Evolutionary conservation across 345 rosid species (phyloP).

Genomic region (Brassica napus): DNA sequence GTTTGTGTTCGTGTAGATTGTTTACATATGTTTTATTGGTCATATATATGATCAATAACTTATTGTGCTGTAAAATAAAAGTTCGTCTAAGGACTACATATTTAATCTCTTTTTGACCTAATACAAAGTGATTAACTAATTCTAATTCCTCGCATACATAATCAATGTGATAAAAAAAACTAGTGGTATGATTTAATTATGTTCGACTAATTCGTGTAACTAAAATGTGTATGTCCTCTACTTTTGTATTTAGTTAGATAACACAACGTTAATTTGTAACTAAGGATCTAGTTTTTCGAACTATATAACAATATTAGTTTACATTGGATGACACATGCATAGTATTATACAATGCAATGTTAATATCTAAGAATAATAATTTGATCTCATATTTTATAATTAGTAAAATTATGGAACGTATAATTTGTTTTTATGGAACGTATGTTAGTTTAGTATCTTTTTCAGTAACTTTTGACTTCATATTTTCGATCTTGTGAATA

Average conservation of each 20-base stretch:
- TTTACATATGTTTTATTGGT: background rate
- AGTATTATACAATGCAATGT: background rate
- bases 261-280: background rate
- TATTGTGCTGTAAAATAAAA: background rate
- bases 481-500: conserved; percentile 35
- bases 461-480: conserved; percentile 34
- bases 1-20: background rate
- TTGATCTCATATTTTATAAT: background rate
- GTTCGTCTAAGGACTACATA: background rate
- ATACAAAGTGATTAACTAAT: background rate
- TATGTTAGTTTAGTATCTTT: conserved; percentile 26
- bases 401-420: conserved; percentile 3
- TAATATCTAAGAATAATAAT: background rate
- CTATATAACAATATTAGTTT: background rate
- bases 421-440: background rate
- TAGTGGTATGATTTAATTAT: background rate
- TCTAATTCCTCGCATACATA: background rate
- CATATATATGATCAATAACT: background rate
- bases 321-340: background rate
- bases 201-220: background rate
- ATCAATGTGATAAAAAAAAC: background rate
- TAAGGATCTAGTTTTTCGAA: background rate
- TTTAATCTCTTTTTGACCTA: background rate
- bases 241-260: background rate
- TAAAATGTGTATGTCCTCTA: conserved; percentile 1